Conservation (phyloP, 306 rosid species). For the Citrullus colocynthis region DNA sequence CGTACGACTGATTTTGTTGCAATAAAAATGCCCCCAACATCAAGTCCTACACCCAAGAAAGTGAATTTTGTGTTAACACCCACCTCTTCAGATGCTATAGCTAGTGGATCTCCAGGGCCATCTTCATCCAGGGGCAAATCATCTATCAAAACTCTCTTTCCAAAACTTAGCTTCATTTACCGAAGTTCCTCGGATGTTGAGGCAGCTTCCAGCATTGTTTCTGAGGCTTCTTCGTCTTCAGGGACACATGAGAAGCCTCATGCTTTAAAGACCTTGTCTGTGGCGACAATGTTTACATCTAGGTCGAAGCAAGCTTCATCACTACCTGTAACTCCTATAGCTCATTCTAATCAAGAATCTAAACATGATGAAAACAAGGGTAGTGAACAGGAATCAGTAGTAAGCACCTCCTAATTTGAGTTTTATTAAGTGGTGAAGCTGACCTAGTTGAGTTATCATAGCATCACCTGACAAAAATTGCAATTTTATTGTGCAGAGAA, state of each 20-base stretch:
- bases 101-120: constrained; percentile 32
- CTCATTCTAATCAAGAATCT: constrained; percentile 36
- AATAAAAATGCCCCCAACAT: constrained; percentile 62
- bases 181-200: constrained; percentile 55
- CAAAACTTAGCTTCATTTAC: constrained; percentile 56
- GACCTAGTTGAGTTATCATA: not conserved
- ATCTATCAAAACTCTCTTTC: constrained; percentile 49
- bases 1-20: constrained; percentile 48
- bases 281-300: constrained; percentile 56
- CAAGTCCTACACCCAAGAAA: constrained; percentile 63
- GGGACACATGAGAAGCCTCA: constrained; percentile 43
- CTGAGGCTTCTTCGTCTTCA: constrained; percentile 38
- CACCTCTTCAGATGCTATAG: constrained; percentile 42
- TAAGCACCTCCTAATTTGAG: constrained; percentile 23
- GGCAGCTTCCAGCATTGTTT: constrained; percentile 24
- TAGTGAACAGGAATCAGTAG: constrained; percentile 34
- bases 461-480: not conserved
- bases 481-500: constrained; percentile 35
- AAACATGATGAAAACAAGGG: constrained; percentile 39
- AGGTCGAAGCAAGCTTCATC: constrained; percentile 75
- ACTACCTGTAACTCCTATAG: constrained; percentile 69
- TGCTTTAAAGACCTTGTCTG: constrained; percentile 60
- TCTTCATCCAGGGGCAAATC: constrained; percentile 52
- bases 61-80: constrained; percentile 64
- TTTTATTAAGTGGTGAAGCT: not conserved